Evolutionary conservation across 1,139 yeast genomes (phyloP).

Genomic region (Sugiyamaella paludigena): DNA sequence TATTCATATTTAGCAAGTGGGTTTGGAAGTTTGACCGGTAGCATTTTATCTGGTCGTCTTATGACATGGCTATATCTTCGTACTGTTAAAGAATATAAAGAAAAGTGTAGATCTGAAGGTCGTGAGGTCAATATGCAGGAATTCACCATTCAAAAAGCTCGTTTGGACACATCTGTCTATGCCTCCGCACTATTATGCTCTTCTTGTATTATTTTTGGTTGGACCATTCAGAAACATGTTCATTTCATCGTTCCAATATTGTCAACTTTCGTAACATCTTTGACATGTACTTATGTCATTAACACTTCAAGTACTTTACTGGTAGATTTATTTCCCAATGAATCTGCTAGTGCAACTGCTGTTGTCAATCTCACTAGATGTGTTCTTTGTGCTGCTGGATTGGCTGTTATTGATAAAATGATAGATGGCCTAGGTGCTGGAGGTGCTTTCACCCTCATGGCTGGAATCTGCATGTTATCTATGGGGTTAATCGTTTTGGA

Average conservation of each 20-base stretch:
- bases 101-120: conserved; percentile 43
- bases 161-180: conserved; percentile 40
- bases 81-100: conserved; percentile 18
- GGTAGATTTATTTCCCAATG: conserved; percentile 59
- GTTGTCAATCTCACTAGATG: conserved; percentile 62
- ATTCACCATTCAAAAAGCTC: conserved; percentile 50
- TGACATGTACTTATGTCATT: conserved; percentile 51
- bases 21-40: conserved; percentile 39
- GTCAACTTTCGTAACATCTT: conserved; percentile 48
- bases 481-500: conserved; percentile 20
- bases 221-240: conserved; percentile 57
- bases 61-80: conserved; percentile 34
- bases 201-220: conserved; percentile 58
- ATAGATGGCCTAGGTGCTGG: conserved; percentile 52
- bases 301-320: conserved; percentile 54
- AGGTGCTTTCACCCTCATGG: conserved; percentile 61
- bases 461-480: conserved; percentile 38
- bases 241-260: conserved; percentile 57
- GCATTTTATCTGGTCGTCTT: conserved; percentile 36
- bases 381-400: conserved; percentile 56
- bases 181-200: conserved; percentile 36
- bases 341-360: conserved; percentile 61
- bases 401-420: conserved; percentile 63
- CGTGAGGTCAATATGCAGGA: conserved; percentile 35
- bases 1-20: conserved; percentile 50